Base-by-base conservation (phyloP, 257 asterid species). In the Catharanthus roseus region DNA sequence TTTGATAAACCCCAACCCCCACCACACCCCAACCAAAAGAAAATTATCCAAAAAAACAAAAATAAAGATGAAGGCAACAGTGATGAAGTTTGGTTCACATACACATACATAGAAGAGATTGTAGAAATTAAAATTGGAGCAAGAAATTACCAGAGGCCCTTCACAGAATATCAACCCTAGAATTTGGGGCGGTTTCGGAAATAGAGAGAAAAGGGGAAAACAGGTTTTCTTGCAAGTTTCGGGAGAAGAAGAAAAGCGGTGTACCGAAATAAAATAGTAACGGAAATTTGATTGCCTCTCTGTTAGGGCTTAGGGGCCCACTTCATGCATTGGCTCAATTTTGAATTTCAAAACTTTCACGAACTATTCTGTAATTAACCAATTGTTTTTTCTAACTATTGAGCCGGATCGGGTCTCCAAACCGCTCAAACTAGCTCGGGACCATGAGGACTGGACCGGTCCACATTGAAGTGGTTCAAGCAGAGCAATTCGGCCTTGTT, bases 131-230 rank as follows among this genome's bases (percentile, higher is more conserved):
- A 62, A 36, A 62, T 21, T 62, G 29, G 21, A 5, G 8, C 8
- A 11, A 62, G 38, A 62, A 62, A 34, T 62, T 62, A 62, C 67
- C 67, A 9, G 47, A 34, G 67, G 45, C 39, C 42, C n/a, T 60
- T 16, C 19, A 24, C 42, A 31, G 65, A 5, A 47, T 8, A 62
- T 62, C 16, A 62, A 62, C 67, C 67, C 67, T 62, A 62, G 67
- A 62, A 62, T 62, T 34, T n/a, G 67, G 67, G 67, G 67, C n/a
- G 28, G 67, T 62, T 62, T 62, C 67, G 39, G 44, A 62, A 62
- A 62, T 62, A 62, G 67, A 19, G 47, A 62, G 67, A 62, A 62
- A 62, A 62, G 45, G 23, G 1, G n/a, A 8, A 60, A 21, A 33
- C 41, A 0, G 15, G 21, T 62, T 33, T 28, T 56, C 47, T 42